Base-by-base conservation (phyloP, 2,329 filamentous ascomycete species). In the Didymella lethalis region DNA sequence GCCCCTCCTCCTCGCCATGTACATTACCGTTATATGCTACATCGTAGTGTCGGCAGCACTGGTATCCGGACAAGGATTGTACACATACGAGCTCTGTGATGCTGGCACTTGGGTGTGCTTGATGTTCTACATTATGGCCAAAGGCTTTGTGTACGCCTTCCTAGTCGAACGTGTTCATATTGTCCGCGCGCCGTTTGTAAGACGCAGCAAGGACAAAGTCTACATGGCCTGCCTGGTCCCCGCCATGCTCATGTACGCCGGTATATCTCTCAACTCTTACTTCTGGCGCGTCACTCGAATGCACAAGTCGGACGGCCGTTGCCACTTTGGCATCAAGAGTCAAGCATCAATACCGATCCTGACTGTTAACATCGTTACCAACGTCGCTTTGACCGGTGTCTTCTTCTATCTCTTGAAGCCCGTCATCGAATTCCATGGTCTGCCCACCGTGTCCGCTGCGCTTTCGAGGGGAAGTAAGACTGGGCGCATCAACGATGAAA, bases 151-250 rank as follows among this genome's bases (percentile, higher is more conserved):
- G 48, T 78, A 79, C 45, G 57, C 76, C 12, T 79, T 78, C 60
- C 66, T 80, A 6, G 69, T 78, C 28, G 78, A 80, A 57, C 72
- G 78, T 16, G 70, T 74, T 28, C 77, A 79, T 47, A 67, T 75
- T 7, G 69, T 79, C 23, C 69, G 76, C 14, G 63, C 69, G 16
- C 67, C 74, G 6, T 70, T 73, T 46, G 61, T 68, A 11, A 55
- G 63, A 11, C 70, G 77, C 14, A 61, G 62, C 31, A 63, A 72
- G 7, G 76, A 79, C 50, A 70, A 65, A 48, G 52, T 78, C 26
- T 79, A 77, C 61, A 23, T 75, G 0, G 40, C 59, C 10, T 70
- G 70, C 48, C 63, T 77, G 53, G 48, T 62, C 46, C 45, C 71
- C 45, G 57, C 70, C 2, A 28, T 66, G 49, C 28, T 64, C 3